phyloP scores from a whole-genome alignment of 2,329 filamentous ascomycete genomes.

The Mycosphaerella sp. region DNA sequence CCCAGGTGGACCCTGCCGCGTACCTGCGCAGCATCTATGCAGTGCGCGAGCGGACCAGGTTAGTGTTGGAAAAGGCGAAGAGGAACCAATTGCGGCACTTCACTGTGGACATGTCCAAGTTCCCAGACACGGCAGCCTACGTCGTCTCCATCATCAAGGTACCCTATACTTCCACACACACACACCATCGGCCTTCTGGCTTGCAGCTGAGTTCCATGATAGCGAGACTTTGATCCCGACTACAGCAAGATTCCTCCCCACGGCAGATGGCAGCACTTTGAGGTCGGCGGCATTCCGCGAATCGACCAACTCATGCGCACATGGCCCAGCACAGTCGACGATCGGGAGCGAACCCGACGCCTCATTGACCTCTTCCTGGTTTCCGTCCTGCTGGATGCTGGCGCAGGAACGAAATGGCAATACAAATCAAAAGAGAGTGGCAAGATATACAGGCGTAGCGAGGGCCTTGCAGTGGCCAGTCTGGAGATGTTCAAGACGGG shows the following conservation, averaged over 20 bases:
- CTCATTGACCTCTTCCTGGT: slow-evolving; percentile 72
- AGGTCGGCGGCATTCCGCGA: slow-evolving; percentile 68
- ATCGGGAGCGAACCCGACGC: slow-evolving; percentile 65
- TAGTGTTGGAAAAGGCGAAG: slow-evolving; percentile 71
- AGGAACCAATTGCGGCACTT: slow-evolving; percentile 77
- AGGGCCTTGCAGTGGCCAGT: slow-evolving; percentile 73
- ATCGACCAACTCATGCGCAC: slow-evolving; percentile 63
- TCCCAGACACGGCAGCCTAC: slow-evolving; percentile 74
- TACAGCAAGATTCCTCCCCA: slow-evolving; percentile 76
- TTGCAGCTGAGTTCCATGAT: slow-evolving; percentile 11
- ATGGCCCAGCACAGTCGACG: slow-evolving; percentile 63
- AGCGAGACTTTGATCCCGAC: slow-evolving; percentile 65
- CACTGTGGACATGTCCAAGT: slow-evolving; percentile 78
- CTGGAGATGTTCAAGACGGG: slow-evolving; percentile 93
- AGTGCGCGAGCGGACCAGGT: slow-evolving; percentile 69
- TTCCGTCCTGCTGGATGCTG: slow-evolving; percentile 77
- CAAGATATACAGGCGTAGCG: slow-evolving; percentile 73
- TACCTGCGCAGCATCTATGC: slow-evolving; percentile 87
- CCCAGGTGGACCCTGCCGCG: slow-evolving; percentile 76
- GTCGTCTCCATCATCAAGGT: slow-evolving; percentile 95
- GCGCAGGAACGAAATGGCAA: slow-evolving; percentile 82
- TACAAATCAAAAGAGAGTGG: slow-evolving; percentile 90
- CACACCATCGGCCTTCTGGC: not conserved
- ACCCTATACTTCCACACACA: slow-evolving; percentile 12
- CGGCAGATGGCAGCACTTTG: slow-evolving; percentile 77